Evolutionary conservation across 257 asterid genomes (phyloP).

Genomic region (Jacaranda mimosifolia): DNA sequence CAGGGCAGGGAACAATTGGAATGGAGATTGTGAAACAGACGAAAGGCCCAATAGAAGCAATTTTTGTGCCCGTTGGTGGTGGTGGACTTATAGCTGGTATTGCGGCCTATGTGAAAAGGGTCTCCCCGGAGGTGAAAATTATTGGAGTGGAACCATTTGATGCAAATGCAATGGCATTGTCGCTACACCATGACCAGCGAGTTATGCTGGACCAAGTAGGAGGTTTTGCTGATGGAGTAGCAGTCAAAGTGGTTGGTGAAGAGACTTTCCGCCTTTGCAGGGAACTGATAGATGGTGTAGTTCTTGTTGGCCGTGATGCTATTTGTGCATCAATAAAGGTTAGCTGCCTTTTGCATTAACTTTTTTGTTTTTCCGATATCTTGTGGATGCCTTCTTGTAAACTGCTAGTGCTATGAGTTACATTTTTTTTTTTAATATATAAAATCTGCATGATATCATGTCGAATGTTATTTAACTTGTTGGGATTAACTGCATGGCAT

Average conservation of each 20-base stretch:
- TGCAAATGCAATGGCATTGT: constrained; percentile 93
- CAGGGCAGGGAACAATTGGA: constrained; percentile 94
- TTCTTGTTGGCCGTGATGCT: constrained; percentile 93
- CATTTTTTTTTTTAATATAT: neutral
- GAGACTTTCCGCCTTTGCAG: constrained; percentile 78
- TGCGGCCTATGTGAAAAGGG: constrained; percentile 91
- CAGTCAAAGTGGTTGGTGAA: constrained; percentile 91
- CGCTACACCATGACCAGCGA: constrained; percentile 77
- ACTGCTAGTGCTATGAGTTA: constrained; percentile 1
- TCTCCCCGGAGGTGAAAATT: constrained; percentile 82
- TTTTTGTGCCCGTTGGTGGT: constrained; percentile 92
- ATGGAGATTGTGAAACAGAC: constrained; percentile 87
- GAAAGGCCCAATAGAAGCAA: constrained; percentile 69
- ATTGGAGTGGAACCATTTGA: constrained; percentile 93
- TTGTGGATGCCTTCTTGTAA: constrained; percentile 23
- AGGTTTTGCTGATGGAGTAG: constrained; percentile 96
- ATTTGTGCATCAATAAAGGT: constrained; percentile 98
- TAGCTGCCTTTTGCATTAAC: constrained; percentile 25
- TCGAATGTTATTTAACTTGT: too few species aligned
- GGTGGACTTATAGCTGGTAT: constrained; percentile 95
- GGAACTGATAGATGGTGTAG: constrained; percentile 84
- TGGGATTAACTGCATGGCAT: neutral
- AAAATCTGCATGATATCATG: too few species aligned
- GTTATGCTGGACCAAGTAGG: constrained; percentile 90
- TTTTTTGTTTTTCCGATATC: constrained; percentile 11